Evolutionary conservation across 768 basidiomycete species (phyloP).

Genomic region (Boletus speciosus): DNA sequence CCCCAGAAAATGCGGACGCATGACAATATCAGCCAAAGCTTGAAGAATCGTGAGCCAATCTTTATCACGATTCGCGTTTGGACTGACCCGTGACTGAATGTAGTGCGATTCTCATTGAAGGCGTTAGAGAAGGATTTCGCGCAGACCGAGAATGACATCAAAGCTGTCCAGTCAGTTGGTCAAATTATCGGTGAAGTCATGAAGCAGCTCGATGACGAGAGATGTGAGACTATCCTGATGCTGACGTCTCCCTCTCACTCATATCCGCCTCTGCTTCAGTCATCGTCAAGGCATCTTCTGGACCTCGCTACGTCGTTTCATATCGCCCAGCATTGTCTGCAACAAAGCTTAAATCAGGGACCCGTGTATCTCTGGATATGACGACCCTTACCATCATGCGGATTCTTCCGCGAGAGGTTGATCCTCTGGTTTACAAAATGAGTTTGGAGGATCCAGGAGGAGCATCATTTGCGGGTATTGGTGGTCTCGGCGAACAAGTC

Average conservation of each 20-base stretch:
- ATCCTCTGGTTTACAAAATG: conserved; percentile 99
- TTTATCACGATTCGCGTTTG: neutral
- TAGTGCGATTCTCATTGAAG: conserved; percentile 90
- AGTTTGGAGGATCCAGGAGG: conserved; percentile 96
- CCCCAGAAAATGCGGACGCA: conserved; percentile 91
- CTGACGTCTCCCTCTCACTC: neutral
- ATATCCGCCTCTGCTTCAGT: conserved; percentile 42
- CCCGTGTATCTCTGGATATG: conserved; percentile 98
- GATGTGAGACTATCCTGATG: conserved; percentile 59
- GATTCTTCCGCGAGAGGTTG: conserved; percentile 94
- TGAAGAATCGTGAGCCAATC: conserved; percentile 78
- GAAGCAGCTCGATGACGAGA: conserved; percentile 96
- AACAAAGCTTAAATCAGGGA: conserved; percentile 86
- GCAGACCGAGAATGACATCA: conserved; percentile 98
- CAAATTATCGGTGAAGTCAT: conserved; percentile 99
- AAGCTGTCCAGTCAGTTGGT: conserved; percentile 96
- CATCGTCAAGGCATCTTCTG: conserved; percentile 98
- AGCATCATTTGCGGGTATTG: conserved; percentile 94
- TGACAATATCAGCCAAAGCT: conserved; percentile 76
- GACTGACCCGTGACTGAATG: neutral
- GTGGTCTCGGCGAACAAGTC: conserved; percentile 94
- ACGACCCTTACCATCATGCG: conserved; percentile 99
- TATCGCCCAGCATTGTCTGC: conserved; percentile 92
- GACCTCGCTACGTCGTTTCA: conserved; percentile 97
- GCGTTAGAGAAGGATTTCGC: conserved; percentile 85